A percentile compares a stretch with the other conserved stretches of the same genome.
phyloP scores from a whole-genome alignment of 768 basidiomycete genomes.

The Calocybe cyanea region DNA sequence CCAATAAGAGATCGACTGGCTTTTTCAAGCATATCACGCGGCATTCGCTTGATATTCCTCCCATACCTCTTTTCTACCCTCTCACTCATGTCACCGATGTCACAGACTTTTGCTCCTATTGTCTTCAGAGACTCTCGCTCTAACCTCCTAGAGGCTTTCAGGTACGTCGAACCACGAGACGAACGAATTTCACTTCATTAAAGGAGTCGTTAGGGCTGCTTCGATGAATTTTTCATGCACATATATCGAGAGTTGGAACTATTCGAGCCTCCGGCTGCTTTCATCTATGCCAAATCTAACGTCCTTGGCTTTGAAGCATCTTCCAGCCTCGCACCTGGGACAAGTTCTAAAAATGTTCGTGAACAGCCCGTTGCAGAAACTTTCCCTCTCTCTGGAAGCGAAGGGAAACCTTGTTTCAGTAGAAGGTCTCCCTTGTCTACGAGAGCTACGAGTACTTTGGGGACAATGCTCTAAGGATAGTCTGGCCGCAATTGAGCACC shows the following conservation, averaged over 20 bases:
- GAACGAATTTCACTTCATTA: too few species aligned
- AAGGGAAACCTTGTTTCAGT: too few species aligned
- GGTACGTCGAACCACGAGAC: not conserved
- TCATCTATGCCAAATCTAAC: not conserved
- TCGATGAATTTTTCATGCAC: not conserved
- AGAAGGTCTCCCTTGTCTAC: not conserved
- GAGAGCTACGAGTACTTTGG: not conserved
- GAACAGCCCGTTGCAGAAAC: not conserved
- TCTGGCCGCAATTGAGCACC: not conserved
- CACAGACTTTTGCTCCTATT: not conserved
- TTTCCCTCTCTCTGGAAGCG: slow-evolving; percentile 4
- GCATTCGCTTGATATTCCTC: not conserved
- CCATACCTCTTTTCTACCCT: not conserved
- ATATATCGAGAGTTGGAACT: not conserved
- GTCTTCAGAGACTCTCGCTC: not conserved
- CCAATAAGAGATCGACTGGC: not conserved
- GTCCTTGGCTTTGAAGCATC: slow-evolving; percentile 2
- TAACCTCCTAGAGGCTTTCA: not conserved
- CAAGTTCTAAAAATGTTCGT: not conserved
- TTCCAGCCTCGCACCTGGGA: not conserved
- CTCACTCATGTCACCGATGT: not conserved
- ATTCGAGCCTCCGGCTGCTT: not conserved
- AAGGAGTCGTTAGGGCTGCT: not conserved
- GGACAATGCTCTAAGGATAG: not conserved
- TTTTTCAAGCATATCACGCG: slow-evolving; percentile 1